Evolutionary conservation across 768 basidiomycete genomes (phyloP).

Genomic region (Phylloporus sp.): DNA sequence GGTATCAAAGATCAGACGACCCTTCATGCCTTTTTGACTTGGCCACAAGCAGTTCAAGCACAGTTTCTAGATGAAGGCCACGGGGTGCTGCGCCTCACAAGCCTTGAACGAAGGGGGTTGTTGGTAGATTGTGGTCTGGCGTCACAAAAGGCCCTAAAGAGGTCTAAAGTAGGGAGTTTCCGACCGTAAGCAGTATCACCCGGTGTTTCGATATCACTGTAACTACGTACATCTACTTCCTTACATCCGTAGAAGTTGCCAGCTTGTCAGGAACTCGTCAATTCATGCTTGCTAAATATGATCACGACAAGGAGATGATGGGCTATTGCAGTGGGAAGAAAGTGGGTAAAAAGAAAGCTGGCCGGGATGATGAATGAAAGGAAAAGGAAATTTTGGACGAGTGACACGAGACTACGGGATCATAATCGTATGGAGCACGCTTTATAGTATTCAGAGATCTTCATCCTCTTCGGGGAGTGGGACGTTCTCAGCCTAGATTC

Average conservation of each 20-base stretch:
- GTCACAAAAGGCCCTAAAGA: constrained; percentile 2
- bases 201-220: background rate
- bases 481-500: constrained; percentile 70
- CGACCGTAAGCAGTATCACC: background rate
- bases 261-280: constrained; percentile 7
- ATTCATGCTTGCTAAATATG: constrained; percentile 22
- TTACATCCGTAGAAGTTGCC: constrained; percentile 1
- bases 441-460: constrained; percentile 49
- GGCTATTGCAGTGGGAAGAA: constrained; percentile 24
- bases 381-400: constrained; percentile 15
- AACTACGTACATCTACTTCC: constrained; percentile 4
- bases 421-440: constrained; percentile 20
- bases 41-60: constrained; percentile 14
- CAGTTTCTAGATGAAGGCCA: constrained; percentile 15
- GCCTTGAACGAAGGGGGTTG: constrained; percentile 18
- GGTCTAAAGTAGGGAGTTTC: background rate
- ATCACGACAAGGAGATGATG: constrained; percentile 22
- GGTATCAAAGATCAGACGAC: constrained; percentile 22
- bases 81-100: constrained; percentile 13
- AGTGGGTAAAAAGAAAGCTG: constrained; percentile 14
- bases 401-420: constrained; percentile 18
- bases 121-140: constrained; percentile 8
- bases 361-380: constrained; percentile 18
- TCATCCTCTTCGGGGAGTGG: constrained; percentile 99
- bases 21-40: constrained; percentile 21